Base-by-base conservation (phyloP, 2,329 filamentous ascomycete genomes). In the Stagonosporopsis rhizophila region DNA sequence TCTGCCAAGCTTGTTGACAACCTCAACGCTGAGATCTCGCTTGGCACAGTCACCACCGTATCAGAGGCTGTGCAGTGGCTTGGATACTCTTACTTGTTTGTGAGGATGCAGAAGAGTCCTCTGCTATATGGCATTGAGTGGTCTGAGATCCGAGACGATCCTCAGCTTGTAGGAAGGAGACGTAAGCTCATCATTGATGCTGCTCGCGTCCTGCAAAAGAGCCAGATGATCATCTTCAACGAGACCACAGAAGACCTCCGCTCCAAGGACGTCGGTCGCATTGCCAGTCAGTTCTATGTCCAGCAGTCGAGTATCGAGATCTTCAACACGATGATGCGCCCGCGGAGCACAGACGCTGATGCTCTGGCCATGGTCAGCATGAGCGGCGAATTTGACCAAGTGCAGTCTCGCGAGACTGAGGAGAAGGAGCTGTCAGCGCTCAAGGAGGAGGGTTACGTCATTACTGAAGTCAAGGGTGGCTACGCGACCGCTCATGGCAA, bases 181-280 rank as follows among this genome's bases (percentile, higher is more conserved):
- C 87, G 93, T 3, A 88, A 95, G 62, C 81, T 99, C 48, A 89
- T 95, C 50, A 92, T 96, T 40, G 89, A 96, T 67, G 95, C 95
- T 22, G 95, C 95, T 0, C 84, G 88, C 39, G 90, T 91, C 5
- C 80, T 99, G 39, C 93, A 97, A 71, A 85, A 93, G 70, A 96
- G 91, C 66, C 95, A 99, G 77, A 99, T 99, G 96, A 95, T 99
- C 69, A 95, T 99, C 53, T 99, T 94, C 81, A 97, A 99, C 64
- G 95, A 98, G 71, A 86, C 83, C 17, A 99, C 94, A 0, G 94
- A 97, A 65, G 94, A 97, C 68, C 85, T 99, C 8, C 88, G 92
- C 56, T 90, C 92, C 58, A 99, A 99, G 75, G 94, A 99, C 68
- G 89, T 98, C 46, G 95, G 95, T 3, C 88, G 95, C 15, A 99